Evolutionary conservation across 1,284 basidiomycete genomes (phyloP).

Genomic region (Sporisorium sorghi): DNA sequence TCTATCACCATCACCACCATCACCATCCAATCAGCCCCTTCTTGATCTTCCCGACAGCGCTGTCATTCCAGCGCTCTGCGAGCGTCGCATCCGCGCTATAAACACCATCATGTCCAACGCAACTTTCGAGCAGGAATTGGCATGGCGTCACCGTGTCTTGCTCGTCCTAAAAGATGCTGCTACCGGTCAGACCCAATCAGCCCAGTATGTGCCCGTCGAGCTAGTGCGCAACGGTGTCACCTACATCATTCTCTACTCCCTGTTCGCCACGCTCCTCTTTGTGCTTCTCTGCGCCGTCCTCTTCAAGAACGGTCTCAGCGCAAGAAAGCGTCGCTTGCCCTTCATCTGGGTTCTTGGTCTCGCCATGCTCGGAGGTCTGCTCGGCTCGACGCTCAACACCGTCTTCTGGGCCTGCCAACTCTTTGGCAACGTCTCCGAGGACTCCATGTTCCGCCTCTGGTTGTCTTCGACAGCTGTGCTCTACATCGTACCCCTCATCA

Average conservation of each 20-base stretch:
- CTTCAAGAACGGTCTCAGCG: constrained; percentile 51
- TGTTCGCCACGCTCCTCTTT: constrained; percentile 55
- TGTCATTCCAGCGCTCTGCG: neutral
- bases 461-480: constrained; percentile 46
- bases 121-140: constrained; percentile 10
- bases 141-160: constrained; percentile 36
- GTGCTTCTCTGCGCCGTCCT: constrained; percentile 51
- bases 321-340: constrained; percentile 38
- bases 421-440: constrained; percentile 36
- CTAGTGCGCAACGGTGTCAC: constrained; percentile 52
- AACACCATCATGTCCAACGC: constrained; percentile 19
- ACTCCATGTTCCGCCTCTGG: constrained; percentile 49
- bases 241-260: constrained; percentile 59
- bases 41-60: neutral
- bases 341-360: constrained; percentile 51
- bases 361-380: constrained; percentile 48
- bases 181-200: constrained; percentile 14
- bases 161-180: constrained; percentile 25
- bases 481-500: constrained; percentile 52
- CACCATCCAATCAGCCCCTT: neutral
- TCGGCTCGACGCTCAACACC: constrained; percentile 54
- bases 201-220: constrained; percentile 38
- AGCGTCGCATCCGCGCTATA: neutral
- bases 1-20: neutral
- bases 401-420: constrained; percentile 55